Base-by-base conservation (phyloP, 257 asterid genomes). In the Haberlea rhodopensis region DNA sequence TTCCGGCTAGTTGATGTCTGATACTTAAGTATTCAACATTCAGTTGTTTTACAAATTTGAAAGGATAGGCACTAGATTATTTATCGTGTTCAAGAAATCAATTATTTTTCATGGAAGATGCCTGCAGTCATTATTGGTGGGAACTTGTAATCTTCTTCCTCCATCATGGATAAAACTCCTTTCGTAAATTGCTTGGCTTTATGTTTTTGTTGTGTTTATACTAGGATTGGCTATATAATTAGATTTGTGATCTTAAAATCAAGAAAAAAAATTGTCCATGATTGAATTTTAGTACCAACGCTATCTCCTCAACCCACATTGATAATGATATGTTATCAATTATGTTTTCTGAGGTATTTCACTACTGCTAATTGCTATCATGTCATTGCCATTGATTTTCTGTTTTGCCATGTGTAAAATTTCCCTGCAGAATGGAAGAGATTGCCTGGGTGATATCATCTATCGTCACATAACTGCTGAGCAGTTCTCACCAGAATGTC, bases 401-500 rank as follows among this genome's bases (percentile, higher is more conserved):
- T 13, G 49, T 34, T 15, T 40, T 55, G 54, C 5, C 11, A 19
- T 8, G 71, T 48, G 53, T 22, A 27, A 31, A 21, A 24, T 53
- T 31, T 43, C 27, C 21, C 61, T 81, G 78, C 95, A 94, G 99
- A 94, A 78, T 68, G 95, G 95, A 62, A 87, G 86, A 80, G 87
- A 82, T 53, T 90, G 96, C 65, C 64, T 94, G 65, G 97, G 97
- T 32, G 97, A 94, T 57, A 80, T 81, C 71, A 86, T 87, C 80
- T 88, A 94, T 74, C 90, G 90, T 54, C 81, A 80, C 77, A 67
- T 94, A 69, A 87, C 89, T 28, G 91, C 97, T 16, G 95, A 84
- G 67, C 95, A 88, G 72, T 94, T 94, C 79, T 81, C 92, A 13
- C 95, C 99, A 1, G 96, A 86, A 68, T 74, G 82, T 75, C 90